Percentiles rank a stretch among this genome's conserved stretches.
Evolutionary conservation across 2,329 filamentous ascomycete species (phyloP).

Genomic region (Colletotrichum tabaci): DNA sequence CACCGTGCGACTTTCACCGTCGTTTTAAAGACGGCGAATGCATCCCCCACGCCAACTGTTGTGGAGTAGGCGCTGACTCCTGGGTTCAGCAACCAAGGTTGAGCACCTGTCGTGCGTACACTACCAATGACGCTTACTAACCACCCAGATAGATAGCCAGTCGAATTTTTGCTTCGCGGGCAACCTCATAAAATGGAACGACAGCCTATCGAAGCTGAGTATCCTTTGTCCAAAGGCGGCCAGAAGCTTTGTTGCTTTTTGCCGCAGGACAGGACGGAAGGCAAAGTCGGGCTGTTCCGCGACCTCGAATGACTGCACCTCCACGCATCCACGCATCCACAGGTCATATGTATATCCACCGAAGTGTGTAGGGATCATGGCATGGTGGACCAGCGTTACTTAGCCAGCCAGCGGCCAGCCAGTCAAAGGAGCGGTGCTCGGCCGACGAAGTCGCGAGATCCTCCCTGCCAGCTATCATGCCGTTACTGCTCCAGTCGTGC

Average conservation of each 20-base stretch:
- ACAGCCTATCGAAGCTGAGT: not conserved
- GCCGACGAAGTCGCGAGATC: slow-evolving; percentile 20
- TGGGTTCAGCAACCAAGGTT: not conserved
- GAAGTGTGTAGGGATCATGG: slow-evolving; percentile 16
- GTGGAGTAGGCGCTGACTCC: slow-evolving; percentile 5
- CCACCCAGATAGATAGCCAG: not conserved
- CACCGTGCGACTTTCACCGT: slow-evolving; percentile 9
- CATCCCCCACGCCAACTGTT: not conserved
- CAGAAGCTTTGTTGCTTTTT: not conserved
- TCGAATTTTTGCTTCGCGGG: not conserved
- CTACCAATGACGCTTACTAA: not conserved
- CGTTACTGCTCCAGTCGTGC: slow-evolving; percentile 2
- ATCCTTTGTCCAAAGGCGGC: not conserved
- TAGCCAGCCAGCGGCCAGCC: slow-evolving; percentile 3
- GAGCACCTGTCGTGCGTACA: slow-evolving; percentile 2
- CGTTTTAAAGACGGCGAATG: slow-evolving; percentile 6
- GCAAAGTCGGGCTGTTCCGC: slow-evolving; percentile 32
- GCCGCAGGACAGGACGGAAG: slow-evolving; percentile 4
- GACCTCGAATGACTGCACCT: slow-evolving; percentile 27
- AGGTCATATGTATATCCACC: slow-evolving; percentile 5
- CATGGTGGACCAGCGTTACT: slow-evolving; percentile 20
- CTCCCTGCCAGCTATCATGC: not conserved
- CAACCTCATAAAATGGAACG: not conserved
- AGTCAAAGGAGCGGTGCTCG: slow-evolving; percentile 11
- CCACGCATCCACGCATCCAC: slow-evolving; percentile 39